phyloP scores from a whole-genome alignment of 2,329 filamentous ascomycete genomes.

The Colletotrichum shisoi region DNA sequence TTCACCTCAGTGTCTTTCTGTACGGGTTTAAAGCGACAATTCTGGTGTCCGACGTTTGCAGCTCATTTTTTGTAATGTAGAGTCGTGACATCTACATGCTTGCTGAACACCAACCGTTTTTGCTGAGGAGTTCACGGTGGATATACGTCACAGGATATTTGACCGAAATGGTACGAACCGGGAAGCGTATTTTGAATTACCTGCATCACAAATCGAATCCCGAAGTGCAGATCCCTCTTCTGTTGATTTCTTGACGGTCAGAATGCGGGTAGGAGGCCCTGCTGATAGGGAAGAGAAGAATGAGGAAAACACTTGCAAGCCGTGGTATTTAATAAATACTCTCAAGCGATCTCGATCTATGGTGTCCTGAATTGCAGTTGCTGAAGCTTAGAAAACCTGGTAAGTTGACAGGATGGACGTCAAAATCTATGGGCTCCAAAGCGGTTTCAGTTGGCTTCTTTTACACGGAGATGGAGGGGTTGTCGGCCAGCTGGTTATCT shows the following conservation, averaged over 20 bases:
- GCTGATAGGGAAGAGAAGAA: not conserved
- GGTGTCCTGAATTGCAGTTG: not conserved
- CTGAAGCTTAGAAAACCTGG: not conserved
- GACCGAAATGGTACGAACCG: too few species aligned
- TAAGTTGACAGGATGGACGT: not conserved
- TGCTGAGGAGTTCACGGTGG: not conserved
- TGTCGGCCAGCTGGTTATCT: not conserved
- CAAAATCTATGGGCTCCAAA: not conserved
- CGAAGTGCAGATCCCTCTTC: not conserved
- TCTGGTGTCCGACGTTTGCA: too few species aligned
- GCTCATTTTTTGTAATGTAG: not conserved
- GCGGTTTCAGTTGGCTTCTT: not conserved
- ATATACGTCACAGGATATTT: not conserved
- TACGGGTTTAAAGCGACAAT: not conserved
- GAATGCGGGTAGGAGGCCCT: not conserved
- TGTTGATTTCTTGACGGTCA: not conserved
- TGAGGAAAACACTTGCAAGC: not conserved
- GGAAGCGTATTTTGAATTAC: too few species aligned
- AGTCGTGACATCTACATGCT: not conserved
- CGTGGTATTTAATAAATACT: too few species aligned
- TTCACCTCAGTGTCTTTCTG: too few species aligned
- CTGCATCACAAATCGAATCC: not conserved
- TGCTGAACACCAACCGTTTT: not conserved
- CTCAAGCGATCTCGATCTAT: not conserved
- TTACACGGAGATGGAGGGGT: not conserved